Percentiles rank a stretch among this genome's conserved stretches.
Conservation (phyloP, 257 asterid species). For the Thymus quinquecostatus region DNA sequence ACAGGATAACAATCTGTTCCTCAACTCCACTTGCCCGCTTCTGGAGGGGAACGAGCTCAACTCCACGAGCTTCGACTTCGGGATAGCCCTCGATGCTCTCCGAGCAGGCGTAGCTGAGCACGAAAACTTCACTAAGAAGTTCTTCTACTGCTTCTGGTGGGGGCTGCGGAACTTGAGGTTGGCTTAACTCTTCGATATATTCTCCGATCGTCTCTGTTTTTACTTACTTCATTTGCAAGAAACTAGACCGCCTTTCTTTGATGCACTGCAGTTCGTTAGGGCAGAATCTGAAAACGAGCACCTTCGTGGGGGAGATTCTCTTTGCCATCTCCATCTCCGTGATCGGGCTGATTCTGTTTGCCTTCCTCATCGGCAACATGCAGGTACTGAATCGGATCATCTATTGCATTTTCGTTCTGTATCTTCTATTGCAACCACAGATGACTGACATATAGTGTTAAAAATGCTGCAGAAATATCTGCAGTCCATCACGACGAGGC, state of each 20-base stretch:
- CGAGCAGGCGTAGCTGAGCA: conserved; percentile 52
- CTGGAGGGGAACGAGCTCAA: conserved; percentile 38
- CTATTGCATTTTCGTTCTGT: too few relatives aligned
- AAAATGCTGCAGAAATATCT: conserved; percentile 37
- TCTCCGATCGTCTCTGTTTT: too few relatives aligned
- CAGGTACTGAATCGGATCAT: conserved; percentile 28
- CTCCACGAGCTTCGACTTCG: conserved; percentile 55
- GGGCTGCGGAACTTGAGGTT: conserved; percentile 74
- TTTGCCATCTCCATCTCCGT: conserved; percentile 47
- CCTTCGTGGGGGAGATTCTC: conserved; percentile 42
- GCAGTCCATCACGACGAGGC: conserved; percentile 45
- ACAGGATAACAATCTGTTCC: conserved; percentile 34
- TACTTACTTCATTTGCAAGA: too few relatives aligned
- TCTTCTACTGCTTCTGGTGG: conserved; percentile 79
- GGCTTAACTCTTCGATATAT: too few relatives aligned
- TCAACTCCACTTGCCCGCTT: conserved; percentile 47
- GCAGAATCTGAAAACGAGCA: conserved; percentile 56
- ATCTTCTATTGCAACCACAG: too few relatives aligned
- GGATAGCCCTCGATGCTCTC: conserved; percentile 70
- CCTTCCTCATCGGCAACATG: conserved; percentile 54
- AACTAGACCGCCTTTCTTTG: background rate
- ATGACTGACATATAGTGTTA: background rate
- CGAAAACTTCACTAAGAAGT: conserved; percentile 40
- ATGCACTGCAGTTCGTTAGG: conserved; percentile 47
- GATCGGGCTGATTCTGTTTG: conserved; percentile 44